Evolutionary conservation across 352 stramenopile species (phyloP).

Genomic region (Phytophthora meadii): DNA sequence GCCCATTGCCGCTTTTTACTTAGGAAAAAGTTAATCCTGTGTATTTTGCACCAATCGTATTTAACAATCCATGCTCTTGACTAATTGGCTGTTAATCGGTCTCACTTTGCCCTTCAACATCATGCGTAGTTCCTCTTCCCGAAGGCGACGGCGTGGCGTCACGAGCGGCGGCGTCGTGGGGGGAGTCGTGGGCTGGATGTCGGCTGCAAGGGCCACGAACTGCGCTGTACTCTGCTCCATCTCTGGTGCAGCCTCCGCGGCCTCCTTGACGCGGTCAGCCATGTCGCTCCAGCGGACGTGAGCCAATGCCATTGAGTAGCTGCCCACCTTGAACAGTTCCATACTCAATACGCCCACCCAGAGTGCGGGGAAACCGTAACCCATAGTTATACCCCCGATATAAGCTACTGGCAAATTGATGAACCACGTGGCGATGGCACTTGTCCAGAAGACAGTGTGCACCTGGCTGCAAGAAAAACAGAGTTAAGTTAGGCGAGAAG

Average conservation of each 20-base stretch:
- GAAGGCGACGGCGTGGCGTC: slow-evolving; percentile 37
- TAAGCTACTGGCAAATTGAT: slow-evolving; percentile 76
- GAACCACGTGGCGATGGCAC: slow-evolving; percentile 67
- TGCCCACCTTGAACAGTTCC: slow-evolving; percentile 69
- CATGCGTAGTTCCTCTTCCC: slow-evolving; percentile 9
- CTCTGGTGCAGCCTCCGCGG: slow-evolving; percentile 51
- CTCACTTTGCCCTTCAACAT: slow-evolving; percentile 19
- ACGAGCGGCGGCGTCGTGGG: slow-evolving; percentile 51
- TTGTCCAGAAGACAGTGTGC: slow-evolving; percentile 69
- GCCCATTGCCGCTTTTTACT: slow-evolving; percentile 13
- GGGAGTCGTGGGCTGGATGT: slow-evolving; percentile 62
- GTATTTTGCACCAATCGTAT: slow-evolving; percentile 17
- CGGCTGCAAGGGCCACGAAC: slow-evolving; percentile 68
- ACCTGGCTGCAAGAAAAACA: slow-evolving; percentile 45
- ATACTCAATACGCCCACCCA: slow-evolving; percentile 71
- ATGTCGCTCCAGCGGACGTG: slow-evolving; percentile 59
- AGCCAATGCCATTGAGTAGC: slow-evolving; percentile 51
- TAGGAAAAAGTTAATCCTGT: slow-evolving; percentile 3
- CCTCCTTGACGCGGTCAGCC: slow-evolving; percentile 49
- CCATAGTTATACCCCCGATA: slow-evolving; percentile 47
- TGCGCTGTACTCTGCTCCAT: slow-evolving; percentile 63
- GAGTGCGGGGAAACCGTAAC: slow-evolving; percentile 66
- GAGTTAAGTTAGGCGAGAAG: background rate
- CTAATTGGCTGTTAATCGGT: slow-evolving; percentile 29
- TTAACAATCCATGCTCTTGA: slow-evolving; percentile 20